Evolutionary conservation across 2,329 filamentous ascomycete species (phyloP).

Genomic region (Rhinocladiella similis): DNA sequence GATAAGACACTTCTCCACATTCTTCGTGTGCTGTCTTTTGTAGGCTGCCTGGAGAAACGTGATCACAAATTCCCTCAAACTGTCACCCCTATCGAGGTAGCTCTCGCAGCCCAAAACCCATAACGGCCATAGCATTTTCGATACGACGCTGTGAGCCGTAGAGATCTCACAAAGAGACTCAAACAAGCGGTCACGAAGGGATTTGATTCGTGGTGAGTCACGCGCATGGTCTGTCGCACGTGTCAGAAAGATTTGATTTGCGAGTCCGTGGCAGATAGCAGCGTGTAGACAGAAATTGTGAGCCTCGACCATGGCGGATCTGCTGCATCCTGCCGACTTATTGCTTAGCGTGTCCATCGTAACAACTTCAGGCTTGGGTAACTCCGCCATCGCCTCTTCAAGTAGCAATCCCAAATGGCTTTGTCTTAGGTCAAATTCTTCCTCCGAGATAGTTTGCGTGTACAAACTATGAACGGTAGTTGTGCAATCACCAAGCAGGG

Average conservation of each 20-base stretch:
- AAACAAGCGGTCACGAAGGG: not conserved
- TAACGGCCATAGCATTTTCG: not conserved
- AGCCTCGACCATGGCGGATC: not conserved
- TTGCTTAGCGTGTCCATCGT: not conserved
- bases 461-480: not conserved
- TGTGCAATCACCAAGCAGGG: not conserved
- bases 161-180: not conserved
- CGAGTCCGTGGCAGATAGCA: constrained; percentile 1
- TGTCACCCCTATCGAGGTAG: constrained; percentile 22
- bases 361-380: not conserved
- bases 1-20: not conserved
- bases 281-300: constrained; percentile 1
- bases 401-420: not conserved
- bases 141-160: not conserved
- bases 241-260: not conserved
- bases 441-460: not conserved
- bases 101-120: constrained; percentile 2
- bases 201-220: not conserved
- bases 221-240: not conserved
- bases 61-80: constrained; percentile 23
- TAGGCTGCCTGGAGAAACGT: not conserved
- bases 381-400: not conserved
- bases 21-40: not conserved
- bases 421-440: not conserved
- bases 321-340: not conserved